phyloP scores from a whole-genome alignment of 1,284 basidiomycete species.

The Sanguinoderma infundibulare region DNA sequence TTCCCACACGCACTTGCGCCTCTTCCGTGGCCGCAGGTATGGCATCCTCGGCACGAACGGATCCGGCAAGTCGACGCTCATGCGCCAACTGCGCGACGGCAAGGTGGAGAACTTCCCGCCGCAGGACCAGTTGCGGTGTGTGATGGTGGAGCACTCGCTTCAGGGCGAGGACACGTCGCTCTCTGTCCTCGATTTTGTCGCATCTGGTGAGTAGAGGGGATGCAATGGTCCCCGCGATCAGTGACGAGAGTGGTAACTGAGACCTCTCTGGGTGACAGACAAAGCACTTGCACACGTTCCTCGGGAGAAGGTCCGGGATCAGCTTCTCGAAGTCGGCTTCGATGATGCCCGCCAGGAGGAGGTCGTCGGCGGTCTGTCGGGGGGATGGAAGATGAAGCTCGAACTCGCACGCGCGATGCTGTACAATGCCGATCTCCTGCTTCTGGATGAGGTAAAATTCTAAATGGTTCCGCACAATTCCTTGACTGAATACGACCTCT shows the following conservation, averaged over 20 bases:
- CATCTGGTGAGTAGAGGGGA: slow-evolving; percentile 59
- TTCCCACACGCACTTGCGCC: slow-evolving; percentile 92
- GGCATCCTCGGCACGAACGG: slow-evolving; percentile 97
- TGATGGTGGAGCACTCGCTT: slow-evolving; percentile 96
- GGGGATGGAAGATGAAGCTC: slow-evolving; percentile 99
- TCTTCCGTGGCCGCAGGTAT: slow-evolving; percentile 91
- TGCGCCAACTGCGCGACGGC: slow-evolving; percentile 94
- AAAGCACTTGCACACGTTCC: slow-evolving; percentile 62
- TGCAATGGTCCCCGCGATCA: background rate
- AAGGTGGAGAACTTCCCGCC: slow-evolving; percentile 98
- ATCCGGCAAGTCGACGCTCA: slow-evolving; percentile 94
- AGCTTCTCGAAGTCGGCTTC: slow-evolving; percentile 90
- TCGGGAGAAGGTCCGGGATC: slow-evolving; percentile 74
- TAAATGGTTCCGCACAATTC: slow-evolving; percentile 1
- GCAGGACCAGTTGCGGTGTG: slow-evolving; percentile 82
- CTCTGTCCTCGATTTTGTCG: slow-evolving; percentile 89
- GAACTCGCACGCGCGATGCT: slow-evolving; percentile 95
- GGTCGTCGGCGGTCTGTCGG: slow-evolving; percentile 89
- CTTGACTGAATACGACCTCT: slow-evolving; percentile 21
- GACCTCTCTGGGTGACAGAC: slow-evolving; percentile 43
- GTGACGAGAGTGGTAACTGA: background rate
- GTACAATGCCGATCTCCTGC: slow-evolving; percentile 92
- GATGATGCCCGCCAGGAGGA: slow-evolving; percentile 87
- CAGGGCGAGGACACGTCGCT: slow-evolving; percentile 90
- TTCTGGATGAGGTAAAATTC: slow-evolving; percentile 77